A percentile compares a stretch with the other conserved stretches of the same genome.
These are phyloP conservation scores for Piper betle DNA, from an alignment of 164 flowering plant genomes.

Conservation along the genomic window DNA sequence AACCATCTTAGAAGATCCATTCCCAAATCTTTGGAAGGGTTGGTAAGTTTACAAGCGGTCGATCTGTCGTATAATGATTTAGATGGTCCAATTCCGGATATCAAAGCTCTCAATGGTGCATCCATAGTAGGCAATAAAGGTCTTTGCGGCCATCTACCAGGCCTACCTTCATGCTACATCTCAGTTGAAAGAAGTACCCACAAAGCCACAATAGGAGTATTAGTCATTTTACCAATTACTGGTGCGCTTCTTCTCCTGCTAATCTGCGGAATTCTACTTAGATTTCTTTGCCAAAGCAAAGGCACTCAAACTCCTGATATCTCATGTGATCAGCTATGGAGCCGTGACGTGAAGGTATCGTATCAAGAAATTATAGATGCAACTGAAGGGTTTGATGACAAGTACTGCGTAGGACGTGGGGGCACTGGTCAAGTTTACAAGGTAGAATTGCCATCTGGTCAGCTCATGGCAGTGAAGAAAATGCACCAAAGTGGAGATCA, in stretches of 20 bases:
- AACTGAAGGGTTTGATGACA: conserved; percentile 35
- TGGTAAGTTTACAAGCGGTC: conserved; percentile 23
- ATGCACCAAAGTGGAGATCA: conserved; percentile 8
- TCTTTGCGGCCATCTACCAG: conserved; percentile 24
- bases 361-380: conserved; percentile 36
- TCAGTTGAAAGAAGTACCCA: too few relatives aligned
- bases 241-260: neutral
- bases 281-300: neutral
- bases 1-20: conserved; percentile 39
- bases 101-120: conserved; percentile 1
- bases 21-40: conserved; percentile 25
- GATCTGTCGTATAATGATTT: conserved; percentile 43
- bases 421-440: conserved; percentile 49
- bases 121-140: conserved; percentile 13
- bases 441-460: conserved; percentile 32
- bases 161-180: too few relatives aligned
- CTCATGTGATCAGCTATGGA: conserved; percentile 25
- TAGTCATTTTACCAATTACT: too few relatives aligned
- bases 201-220: too few relatives aligned
- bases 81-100: conserved; percentile 31
- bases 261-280: conserved; percentile 3
- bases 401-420: conserved; percentile 44
- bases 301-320: neutral
- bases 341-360: conserved; percentile 35
- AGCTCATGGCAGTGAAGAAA: conserved; percentile 42